Percentiles rank a stretch among this genome's conserved stretches.
Conservation (phyloP, 2,329 filamentous ascomycete genomes). For the Neocatenulostroma microsporum region DNA sequence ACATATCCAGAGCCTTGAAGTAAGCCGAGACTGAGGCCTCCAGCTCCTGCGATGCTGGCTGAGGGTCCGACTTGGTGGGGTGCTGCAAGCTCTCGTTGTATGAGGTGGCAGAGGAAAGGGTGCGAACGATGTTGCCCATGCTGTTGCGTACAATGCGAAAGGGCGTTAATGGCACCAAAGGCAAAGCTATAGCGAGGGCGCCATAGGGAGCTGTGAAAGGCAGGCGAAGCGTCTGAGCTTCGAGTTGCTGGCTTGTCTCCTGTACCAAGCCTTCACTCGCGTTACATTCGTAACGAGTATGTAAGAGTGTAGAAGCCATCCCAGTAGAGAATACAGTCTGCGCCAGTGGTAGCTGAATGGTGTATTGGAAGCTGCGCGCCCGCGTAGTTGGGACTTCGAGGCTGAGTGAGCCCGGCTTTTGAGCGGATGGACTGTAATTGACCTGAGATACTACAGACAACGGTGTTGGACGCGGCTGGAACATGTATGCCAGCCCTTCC, state of each 20-base stretch:
- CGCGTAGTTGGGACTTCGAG: conserved; percentile 13
- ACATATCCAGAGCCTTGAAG: conserved; percentile 38
- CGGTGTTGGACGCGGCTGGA: conserved; percentile 10
- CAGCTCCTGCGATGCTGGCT: conserved; percentile 63
- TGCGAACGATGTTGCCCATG: conserved; percentile 71
- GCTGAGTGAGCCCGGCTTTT: conserved; percentile 23
- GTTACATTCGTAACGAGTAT: conserved; percentile 19
- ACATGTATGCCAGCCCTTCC: conserved; percentile 27
- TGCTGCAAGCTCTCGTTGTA: conserved; percentile 9
- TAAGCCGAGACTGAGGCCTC: conserved; percentile 57
- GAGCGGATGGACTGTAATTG: conserved; percentile 13
- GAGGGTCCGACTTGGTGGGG: conserved; percentile 12
- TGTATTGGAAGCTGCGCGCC: neutral
- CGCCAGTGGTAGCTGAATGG: conserved; percentile 54
- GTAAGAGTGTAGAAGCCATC: conserved; percentile 49
- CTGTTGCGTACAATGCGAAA: conserved; percentile 56
- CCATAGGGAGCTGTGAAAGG: conserved; percentile 7
- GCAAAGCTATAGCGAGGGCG: conserved; percentile 5
- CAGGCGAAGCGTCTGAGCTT: conserved; percentile 15
- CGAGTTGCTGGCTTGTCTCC: conserved; percentile 14
- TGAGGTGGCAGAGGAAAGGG: conserved; percentile 41
- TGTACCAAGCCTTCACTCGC: conserved; percentile 18
- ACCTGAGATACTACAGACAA: conserved; percentile 7
- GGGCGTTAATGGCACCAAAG: conserved; percentile 50
- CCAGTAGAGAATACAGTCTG: conserved; percentile 73